Evolutionary conservation across 1,284 basidiomycete species (phyloP).

Genomic region (Microbotryum scabiosae): DNA sequence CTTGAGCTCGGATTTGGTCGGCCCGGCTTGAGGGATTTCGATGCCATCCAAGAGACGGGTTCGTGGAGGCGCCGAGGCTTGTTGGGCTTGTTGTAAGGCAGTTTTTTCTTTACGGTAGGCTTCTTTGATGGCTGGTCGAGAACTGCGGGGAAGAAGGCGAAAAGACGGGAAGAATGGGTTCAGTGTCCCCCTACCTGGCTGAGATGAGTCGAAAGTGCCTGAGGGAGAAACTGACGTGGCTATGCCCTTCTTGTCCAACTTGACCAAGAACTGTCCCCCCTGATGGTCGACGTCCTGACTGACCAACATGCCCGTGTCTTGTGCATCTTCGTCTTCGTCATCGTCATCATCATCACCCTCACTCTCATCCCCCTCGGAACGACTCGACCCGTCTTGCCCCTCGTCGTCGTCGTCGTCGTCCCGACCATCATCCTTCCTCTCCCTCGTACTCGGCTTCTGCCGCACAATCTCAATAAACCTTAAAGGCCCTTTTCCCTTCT

Average conservation of each 20-base stretch:
- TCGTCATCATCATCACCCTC: slow-evolving; percentile 2
- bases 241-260: slow-evolving; percentile 29
- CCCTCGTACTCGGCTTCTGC: slow-evolving; percentile 3
- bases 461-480: slow-evolving; percentile 11
- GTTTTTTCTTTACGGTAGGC: slow-evolving; percentile 27
- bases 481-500: slow-evolving; percentile 25
- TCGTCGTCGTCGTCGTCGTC: neutral
- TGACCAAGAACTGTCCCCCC: slow-evolving; percentile 22
- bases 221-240: slow-evolving; percentile 17
- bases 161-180: too few species aligned
- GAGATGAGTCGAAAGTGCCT: too few species aligned
- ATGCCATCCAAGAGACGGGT: slow-evolving; percentile 10
- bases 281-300: slow-evolving; percentile 19
- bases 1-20: slow-evolving; percentile 28
- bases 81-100: neutral
- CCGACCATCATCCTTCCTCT: neutral
- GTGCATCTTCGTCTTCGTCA: too few species aligned
- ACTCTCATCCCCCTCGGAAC: too few species aligned
- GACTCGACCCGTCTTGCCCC: too few species aligned
- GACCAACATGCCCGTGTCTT: slow-evolving; percentile 24
- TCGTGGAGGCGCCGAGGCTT: neutral
- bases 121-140: slow-evolving; percentile 20
- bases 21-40: slow-evolving; percentile 15
- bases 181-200: too few species aligned
- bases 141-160: slow-evolving; percentile 6